Evolutionary conservation across 371 early-diverging fungal genomes (phyloP), one percentile per base, ranked within the genome.

Genomic region (Thermomucor indicae-seudaticae): DNA sequence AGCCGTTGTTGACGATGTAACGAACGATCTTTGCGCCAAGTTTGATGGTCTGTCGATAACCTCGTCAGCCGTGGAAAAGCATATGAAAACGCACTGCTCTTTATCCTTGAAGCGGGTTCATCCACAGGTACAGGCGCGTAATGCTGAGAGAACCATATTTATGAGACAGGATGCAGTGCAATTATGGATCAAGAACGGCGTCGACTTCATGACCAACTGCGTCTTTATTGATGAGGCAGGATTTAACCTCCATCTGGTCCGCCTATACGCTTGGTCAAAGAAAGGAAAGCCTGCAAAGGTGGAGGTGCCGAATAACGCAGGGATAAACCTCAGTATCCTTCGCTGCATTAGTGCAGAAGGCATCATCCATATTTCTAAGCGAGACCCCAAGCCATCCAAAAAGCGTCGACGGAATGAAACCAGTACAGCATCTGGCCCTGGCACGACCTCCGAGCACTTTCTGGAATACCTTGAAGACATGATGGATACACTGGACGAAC

Each of bases 231-330:
- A 47, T 34, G 47, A 31, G 29, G 2, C 47, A 8, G 47, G 30
- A 2, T 47, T 47, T n/a, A 48, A 48, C 49, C 28, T 48, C 37
- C 47, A 58, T 43, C 30, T 34, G 39, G 25, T 19, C 4, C 51
- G 35, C n/a, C 14, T 32, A 14, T 43, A 4, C 25, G 58, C 38
- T 5, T 58, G 48, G 51, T 34, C 52, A 19, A 29, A 41, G 28
- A 58, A 47, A 34, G 52, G 58, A 24, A 32, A 23, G 3, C 17
- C 23, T 12, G 39, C 47, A 25, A 20, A 28, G 1, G 57, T 51
- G 3, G 43, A 12, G 3, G 44, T 44, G 41, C 37, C 49, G 3
- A 29, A 37, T n/a, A n/a, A n/a, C n/a, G n/a, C n/a, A n/a, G n/a
- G n/a, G n/a, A n/a, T n/a, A n/a, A n/a, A n/a, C n/a, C n/a, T n/a